These are phyloP conservation scores for Zygotorulaspora sp. DNA, from an alignment of 805 yeast species.

Conservation along the genomic window DNA sequence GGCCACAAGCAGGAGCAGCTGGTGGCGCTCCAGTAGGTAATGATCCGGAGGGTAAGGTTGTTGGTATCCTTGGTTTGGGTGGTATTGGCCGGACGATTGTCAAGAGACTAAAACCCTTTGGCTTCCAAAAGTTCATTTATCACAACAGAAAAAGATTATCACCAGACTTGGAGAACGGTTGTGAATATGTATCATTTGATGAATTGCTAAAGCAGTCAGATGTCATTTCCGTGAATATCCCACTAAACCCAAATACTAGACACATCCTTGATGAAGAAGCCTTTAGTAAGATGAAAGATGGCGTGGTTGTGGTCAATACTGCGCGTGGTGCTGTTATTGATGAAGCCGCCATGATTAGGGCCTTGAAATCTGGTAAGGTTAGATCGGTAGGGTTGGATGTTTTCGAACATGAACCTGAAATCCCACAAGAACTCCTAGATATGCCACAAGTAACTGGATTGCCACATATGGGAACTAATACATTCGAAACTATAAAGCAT, in stretches of 20 bases:
- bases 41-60: slow-evolving; percentile 69
- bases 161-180: slow-evolving; percentile 60
- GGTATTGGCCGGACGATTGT: slow-evolving; percentile 84
- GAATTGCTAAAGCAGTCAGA: slow-evolving; percentile 62
- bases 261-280: slow-evolving; percentile 62
- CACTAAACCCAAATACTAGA: slow-evolving; percentile 65
- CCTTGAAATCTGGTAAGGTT: slow-evolving; percentile 59
- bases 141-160: slow-evolving; percentile 61
- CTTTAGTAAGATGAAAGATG: slow-evolving; percentile 68
- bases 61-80: slow-evolving; percentile 85
- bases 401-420: slow-evolving; percentile 69
- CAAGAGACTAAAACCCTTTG: slow-evolving; percentile 69
- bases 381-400: slow-evolving; percentile 72
- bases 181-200: slow-evolving; percentile 68
- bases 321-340: slow-evolving; percentile 85
- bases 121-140: slow-evolving; percentile 65
- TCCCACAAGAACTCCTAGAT: slow-evolving; percentile 54
- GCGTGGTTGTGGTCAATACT: slow-evolving; percentile 71
- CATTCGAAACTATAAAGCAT: slow-evolving; percentile 64
- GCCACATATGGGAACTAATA: slow-evolving; percentile 88
- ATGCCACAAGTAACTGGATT: slow-evolving; percentile 68
- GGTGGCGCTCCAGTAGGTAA: slow-evolving; percentile 63
- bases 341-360: slow-evolving; percentile 53
- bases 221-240: slow-evolving; percentile 69
- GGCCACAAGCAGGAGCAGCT: slow-evolving; percentile 55